phyloP scores from a whole-genome alignment of 441 rosid species.

The Euphorbia corollata region DNA sequence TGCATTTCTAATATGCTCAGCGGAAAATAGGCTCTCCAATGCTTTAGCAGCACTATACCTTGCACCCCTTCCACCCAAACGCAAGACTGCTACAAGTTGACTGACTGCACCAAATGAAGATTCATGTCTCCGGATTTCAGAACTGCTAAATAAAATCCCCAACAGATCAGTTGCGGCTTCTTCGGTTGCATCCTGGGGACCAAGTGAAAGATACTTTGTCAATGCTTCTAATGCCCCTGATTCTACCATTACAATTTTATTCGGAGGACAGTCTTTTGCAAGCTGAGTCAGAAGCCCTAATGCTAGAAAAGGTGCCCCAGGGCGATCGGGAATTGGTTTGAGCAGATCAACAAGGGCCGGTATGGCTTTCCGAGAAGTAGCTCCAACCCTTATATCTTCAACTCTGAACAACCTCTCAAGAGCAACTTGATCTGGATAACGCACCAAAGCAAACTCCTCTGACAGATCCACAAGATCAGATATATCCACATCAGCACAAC shows the following conservation, averaged over 20 bases:
- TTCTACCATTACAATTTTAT: slow-evolving; percentile 95
- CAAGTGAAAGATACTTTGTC: slow-evolving; percentile 95
- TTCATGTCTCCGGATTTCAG: slow-evolving; percentile 97
- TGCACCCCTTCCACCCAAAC: slow-evolving; percentile 96
- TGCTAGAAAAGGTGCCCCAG: slow-evolving; percentile 94
- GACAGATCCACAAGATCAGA: slow-evolving; percentile 76
- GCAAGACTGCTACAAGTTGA: slow-evolving; percentile 96
- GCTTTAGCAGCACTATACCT: slow-evolving; percentile 98
- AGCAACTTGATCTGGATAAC: slow-evolving; percentile 93
- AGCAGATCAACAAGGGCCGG: slow-evolving; percentile 97
- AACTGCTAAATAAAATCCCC: slow-evolving; percentile 80
- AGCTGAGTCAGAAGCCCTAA: slow-evolving; percentile 89
- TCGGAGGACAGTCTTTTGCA: slow-evolving; percentile 84
- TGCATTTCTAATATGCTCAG: slow-evolving; percentile 97
- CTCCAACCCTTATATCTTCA: slow-evolving; percentile 97
- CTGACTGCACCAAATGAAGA: slow-evolving; percentile 92
- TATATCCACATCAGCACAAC: slow-evolving; percentile 93
- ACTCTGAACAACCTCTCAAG: slow-evolving; percentile 98
- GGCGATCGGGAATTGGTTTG: slow-evolving; percentile 99
- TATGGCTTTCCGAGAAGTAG: slow-evolving; percentile 96
- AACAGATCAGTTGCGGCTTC: slow-evolving; percentile 97
- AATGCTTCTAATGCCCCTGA: slow-evolving; percentile 95
- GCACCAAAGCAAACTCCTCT: slow-evolving; percentile 71
- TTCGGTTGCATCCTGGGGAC: slow-evolving; percentile 97
- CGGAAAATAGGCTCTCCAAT: slow-evolving; percentile 90